Percentiles rank a stretch among this genome's conserved stretches.
Conservation (phyloP, 352 stramenopile species). For the Phytophthora melonis region DNA sequence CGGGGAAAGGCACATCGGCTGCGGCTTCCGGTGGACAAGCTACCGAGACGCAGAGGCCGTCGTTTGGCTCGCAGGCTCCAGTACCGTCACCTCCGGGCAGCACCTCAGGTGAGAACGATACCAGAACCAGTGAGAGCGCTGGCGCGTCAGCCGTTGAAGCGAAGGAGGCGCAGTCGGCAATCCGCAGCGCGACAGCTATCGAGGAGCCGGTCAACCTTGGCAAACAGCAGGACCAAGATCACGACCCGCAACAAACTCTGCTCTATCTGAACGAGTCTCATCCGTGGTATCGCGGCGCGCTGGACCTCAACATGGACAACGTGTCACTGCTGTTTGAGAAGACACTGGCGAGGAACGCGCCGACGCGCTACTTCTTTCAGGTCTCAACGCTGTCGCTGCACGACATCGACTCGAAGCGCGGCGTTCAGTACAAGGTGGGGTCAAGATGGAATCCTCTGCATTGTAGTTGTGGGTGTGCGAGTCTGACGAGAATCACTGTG, state of each 20-base stretch:
- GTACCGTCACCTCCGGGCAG: conserved; percentile 1
- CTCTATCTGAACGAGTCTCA: conserved; percentile 83
- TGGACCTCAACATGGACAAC: conserved; percentile 80
- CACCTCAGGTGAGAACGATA: conserved; percentile 15
- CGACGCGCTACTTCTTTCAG: conserved; percentile 88
- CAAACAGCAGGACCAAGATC: conserved; percentile 32
- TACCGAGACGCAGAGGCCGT: conserved; percentile 27
- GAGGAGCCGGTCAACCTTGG: conserved; percentile 17
- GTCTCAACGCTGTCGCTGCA: conserved; percentile 79
- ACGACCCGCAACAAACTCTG: conserved; percentile 56
- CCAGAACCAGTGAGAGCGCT: conserved; percentile 13
- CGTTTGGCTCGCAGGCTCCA: conserved; percentile 14
- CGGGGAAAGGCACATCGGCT: conserved; percentile 15
- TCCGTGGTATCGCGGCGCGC: conserved; percentile 79
- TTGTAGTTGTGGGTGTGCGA: background rate
- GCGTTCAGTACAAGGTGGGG: conserved; percentile 84
- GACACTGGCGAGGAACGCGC: conserved; percentile 75
- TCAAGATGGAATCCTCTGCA: background rate
- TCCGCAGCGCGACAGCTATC: conserved; percentile 22
- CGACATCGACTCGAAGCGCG: conserved; percentile 85
- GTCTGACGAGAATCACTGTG: conserved; percentile 17
- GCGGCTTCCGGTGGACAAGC: conserved; percentile 8
- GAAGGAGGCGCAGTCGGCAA: conserved; percentile 26
- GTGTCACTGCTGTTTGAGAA: conserved; percentile 88
- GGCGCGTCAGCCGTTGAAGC: conserved; percentile 24